These are phyloP conservation scores for Fonsecaea monophora DNA, from an alignment of 2,329 filamentous ascomycete genomes.

Conservation along the genomic window DNA sequence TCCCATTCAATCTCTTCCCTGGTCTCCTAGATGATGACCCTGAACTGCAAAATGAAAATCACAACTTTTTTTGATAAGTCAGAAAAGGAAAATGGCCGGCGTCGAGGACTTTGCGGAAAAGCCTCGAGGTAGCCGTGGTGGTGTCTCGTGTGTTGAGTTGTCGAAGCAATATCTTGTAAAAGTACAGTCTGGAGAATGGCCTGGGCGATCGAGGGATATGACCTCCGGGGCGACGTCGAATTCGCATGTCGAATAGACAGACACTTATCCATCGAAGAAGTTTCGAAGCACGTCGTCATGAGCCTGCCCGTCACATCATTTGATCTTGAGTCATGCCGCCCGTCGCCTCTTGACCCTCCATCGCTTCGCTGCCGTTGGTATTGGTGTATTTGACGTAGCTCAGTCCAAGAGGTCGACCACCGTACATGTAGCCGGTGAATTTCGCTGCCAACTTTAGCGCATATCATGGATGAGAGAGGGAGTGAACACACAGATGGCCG, in stretches of 20 bases:
- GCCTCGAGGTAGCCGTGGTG: background rate
- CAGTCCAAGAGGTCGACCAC: constrained; percentile 88
- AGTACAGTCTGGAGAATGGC: constrained; percentile 14
- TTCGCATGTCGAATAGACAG: constrained; percentile 2
- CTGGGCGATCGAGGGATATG: background rate
- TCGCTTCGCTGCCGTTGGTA: constrained; percentile 68
- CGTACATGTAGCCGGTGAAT: constrained; percentile 97
- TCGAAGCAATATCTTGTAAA: constrained; percentile 19
- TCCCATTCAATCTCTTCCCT: constrained; percentile 2
- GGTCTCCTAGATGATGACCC: constrained; percentile 5
- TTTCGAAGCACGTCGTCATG: background rate
- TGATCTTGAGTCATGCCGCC: constrained; percentile 90
- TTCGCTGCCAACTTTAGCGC: constrained; percentile 64
- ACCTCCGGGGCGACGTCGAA: background rate
- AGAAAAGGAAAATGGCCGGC: constrained; percentile 5
- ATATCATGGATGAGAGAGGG: constrained; percentile 3
- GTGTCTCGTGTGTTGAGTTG: constrained; percentile 13
- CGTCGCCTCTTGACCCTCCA: constrained; percentile 78
- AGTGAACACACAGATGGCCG: constrained; percentile 70
- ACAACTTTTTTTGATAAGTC: constrained; percentile 13
- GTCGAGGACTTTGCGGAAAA: background rate
- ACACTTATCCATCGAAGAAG: background rate
- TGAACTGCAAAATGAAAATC: constrained; percentile 13
- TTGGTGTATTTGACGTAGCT: constrained; percentile 93
- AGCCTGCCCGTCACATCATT: constrained; percentile 73